Evolutionary conservation across 495 filamentous ascomycete species (phyloP).

Genomic region (Bryoglossum gracile): DNA sequence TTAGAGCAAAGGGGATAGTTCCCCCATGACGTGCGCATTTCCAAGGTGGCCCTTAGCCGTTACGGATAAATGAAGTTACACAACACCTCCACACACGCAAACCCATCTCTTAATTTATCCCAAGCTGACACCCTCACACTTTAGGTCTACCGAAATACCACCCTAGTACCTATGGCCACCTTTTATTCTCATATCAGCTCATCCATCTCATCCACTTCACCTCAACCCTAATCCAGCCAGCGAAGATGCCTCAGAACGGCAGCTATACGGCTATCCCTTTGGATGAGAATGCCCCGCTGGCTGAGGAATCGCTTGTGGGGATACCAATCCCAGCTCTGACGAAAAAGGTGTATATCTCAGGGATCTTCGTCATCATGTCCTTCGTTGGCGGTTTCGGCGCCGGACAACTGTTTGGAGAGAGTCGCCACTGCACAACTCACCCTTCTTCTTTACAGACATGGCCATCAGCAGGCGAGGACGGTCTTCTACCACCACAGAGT

Average conservation of each 20-base stretch:
- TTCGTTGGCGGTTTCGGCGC: constrained; percentile 10
- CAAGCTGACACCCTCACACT: neutral
- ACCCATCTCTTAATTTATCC: constrained; percentile 1
- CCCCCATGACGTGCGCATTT: too few relatives aligned
- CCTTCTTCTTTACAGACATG: too few relatives aligned
- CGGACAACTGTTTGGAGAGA: too few relatives aligned
- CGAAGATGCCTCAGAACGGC: too few relatives aligned
- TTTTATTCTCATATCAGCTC: too few relatives aligned
- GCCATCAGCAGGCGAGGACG: neutral
- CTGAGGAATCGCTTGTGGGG: neutral
- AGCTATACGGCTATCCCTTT: constrained; percentile 13
- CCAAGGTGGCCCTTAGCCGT: constrained; percentile 6
- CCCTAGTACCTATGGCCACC: too few relatives aligned
- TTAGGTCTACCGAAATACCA: too few relatives aligned
- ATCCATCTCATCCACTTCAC: too few relatives aligned
- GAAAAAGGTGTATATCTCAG: neutral
- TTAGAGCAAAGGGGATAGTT: too few relatives aligned
- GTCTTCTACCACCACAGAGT: constrained; percentile 11
- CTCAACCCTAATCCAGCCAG: too few relatives aligned
- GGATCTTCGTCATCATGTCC: neutral
- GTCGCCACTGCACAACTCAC: too few relatives aligned
- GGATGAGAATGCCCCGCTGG: constrained; percentile 13
- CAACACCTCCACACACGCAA: neutral
- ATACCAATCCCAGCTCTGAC: neutral
- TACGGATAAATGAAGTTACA: constrained; percentile 7